phyloP scores from a whole-genome alignment of 192 early-diverging fungal species.

The Chytriomyces confervae region DNA sequence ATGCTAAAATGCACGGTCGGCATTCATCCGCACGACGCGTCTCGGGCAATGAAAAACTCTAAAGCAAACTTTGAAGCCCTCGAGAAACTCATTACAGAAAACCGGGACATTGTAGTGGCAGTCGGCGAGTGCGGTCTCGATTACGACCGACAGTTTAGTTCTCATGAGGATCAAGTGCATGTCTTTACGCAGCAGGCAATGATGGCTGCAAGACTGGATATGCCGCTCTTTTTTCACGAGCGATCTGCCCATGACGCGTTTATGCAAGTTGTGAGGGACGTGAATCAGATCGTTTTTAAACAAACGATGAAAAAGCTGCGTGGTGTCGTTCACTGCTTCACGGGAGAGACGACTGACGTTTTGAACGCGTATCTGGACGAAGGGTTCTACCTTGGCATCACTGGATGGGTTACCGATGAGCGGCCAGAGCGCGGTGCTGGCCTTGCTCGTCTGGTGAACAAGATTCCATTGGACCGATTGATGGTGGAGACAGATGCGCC shows the following conservation, averaged over 20 bases:
- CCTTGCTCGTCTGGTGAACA: constrained; percentile 58
- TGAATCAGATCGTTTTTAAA: constrained; percentile 50
- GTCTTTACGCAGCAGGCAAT: constrained; percentile 82
- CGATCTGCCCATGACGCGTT: constrained; percentile 84
- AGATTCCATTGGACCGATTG: constrained; percentile 76
- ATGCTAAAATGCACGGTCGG: constrained; percentile 27
- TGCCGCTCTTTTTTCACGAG: constrained; percentile 93
- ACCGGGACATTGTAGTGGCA: constrained; percentile 68
- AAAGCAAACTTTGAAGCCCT: neutral
- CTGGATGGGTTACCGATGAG: constrained; percentile 75
- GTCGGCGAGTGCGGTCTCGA: constrained; percentile 95
- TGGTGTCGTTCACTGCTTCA: constrained; percentile 92
- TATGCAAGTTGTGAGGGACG: constrained; percentile 66
- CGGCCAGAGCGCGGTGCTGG: constrained; percentile 32
- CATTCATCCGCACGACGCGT: constrained; percentile 40
- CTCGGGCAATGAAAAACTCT: neutral
- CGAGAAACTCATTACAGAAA: constrained; percentile 5
- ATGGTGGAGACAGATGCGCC: constrained; percentile 84
- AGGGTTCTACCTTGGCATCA: constrained; percentile 87
- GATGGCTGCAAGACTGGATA: constrained; percentile 70
- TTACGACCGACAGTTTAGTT: constrained; percentile 74
- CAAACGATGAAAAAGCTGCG: neutral
- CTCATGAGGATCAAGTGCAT: constrained; percentile 1
- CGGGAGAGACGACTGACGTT: constrained; percentile 72
- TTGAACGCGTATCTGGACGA: constrained; percentile 62